Evolutionary conservation across 768 basidiomycete genomes (phyloP).

Genomic region (Lentinus tigrinus): DNA sequence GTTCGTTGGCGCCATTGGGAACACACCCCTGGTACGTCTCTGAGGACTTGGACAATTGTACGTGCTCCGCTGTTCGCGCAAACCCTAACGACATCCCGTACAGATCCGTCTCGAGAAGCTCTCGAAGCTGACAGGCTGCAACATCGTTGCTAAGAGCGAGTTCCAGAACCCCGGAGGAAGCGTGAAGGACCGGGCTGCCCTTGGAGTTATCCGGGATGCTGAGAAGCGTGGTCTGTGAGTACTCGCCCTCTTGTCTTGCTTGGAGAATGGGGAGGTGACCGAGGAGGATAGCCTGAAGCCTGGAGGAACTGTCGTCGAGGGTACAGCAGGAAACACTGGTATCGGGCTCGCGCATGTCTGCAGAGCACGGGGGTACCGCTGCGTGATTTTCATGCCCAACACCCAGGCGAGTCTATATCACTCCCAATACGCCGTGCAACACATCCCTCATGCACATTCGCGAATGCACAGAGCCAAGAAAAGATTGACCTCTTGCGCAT

Average conservation of each 20-base stretch:
- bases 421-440: not conserved
- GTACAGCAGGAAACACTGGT: slow-evolving; percentile 97
- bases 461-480: slow-evolving; percentile 74
- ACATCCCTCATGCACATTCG: not conserved
- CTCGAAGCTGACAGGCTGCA: slow-evolving; percentile 79
- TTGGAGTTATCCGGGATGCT: slow-evolving; percentile 84
- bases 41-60: not conserved
- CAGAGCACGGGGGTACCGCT: slow-evolving; percentile 88
- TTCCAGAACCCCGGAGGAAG: slow-evolving; percentile 98
- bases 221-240: slow-evolving; percentile 80
- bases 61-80: not conserved
- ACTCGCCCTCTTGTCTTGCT: not conserved
- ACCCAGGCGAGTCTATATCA: slow-evolving; percentile 58
- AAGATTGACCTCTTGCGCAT: slow-evolving; percentile 97
- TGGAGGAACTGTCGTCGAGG: slow-evolving; percentile 97
- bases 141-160: slow-evolving; percentile 94
- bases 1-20: slow-evolving; percentile 87
- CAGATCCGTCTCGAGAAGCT: slow-evolving; percentile 83
- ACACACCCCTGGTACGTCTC: slow-evolving; percentile 77
- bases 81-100: not conserved
- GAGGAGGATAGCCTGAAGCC: slow-evolving; percentile 60
- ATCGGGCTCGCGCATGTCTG: slow-evolving; percentile 96
- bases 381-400: slow-evolving; percentile 99
- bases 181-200: slow-evolving; percentile 95
- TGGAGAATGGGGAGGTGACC: not conserved